Base-by-base conservation (phyloP, 176 grass and related monocot species). In the Cenchrus fungigraminus region DNA sequence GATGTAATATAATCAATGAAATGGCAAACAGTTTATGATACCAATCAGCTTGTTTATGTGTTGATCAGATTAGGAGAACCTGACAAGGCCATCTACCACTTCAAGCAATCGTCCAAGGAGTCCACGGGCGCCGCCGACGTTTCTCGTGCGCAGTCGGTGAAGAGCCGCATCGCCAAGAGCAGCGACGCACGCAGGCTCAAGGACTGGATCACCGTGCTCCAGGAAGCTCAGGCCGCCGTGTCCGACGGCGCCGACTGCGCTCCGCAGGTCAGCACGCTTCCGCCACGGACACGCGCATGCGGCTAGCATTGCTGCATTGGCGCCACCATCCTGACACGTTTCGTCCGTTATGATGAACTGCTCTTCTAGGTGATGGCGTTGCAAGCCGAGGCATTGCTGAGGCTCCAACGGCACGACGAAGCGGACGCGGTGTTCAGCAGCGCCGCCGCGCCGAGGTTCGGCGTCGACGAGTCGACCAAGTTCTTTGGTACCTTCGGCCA, bases 361-460 rank as follows among this genome's bases (percentile, higher is more conserved):
- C 8, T 76, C 49, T 28, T n/a, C 43, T 60, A 96, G 94, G 90
- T 92, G 12, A 75, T 89, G 65, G 90, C 97, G 73, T 76, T 99
- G 74, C 93, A 94, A 85, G 92, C 91, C 46, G 97, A 99, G 90
- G 94, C 97, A 22, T 79, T 94, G 81, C 56, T 97, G 56, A 86
- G 91, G 86, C 90, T 96, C 4, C 86, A 87, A 31, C 90, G 90
- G 50, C 97, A 97, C 60, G 97, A 99, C 12, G 92, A 99, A 32
- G 92, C 94, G 8, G 91, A 92, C 73, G 62, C 90, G n/a, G 82
- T 75, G 51, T 46, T 91, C 29, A 84, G 61, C 17, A 50, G 83
- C 47, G 86, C 88, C 13, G 55, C 34, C 58, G 88, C 91, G 19
- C 90, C 82, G 15, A 73, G 83, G 81, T 99, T 94, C 19, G 88